phyloP scores from a whole-genome alignment of 116 monocot species.

The Phalaenopsis hybrid region DNA sequence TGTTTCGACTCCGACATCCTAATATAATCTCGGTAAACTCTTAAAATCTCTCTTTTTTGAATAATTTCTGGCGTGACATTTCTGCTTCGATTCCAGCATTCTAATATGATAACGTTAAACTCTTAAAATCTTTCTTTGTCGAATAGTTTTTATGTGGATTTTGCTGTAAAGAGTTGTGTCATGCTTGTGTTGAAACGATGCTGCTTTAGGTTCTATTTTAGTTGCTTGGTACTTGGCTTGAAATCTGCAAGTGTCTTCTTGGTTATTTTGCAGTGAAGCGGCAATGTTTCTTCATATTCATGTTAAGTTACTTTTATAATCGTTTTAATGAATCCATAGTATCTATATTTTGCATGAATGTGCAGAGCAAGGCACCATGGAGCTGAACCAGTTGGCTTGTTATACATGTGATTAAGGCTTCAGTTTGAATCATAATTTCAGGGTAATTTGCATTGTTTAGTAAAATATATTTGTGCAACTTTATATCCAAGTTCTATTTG shows the following conservation, averaged over 20 bases:
- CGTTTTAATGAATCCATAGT: background rate
- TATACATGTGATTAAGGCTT: background rate
- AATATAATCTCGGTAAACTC: constrained; percentile 68
- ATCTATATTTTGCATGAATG: background rate
- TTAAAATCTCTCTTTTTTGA: background rate
- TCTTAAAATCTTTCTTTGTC: background rate
- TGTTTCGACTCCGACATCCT: constrained; percentile 68
- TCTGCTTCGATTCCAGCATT: constrained; percentile 62
- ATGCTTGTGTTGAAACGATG: background rate
- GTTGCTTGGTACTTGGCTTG: background rate
- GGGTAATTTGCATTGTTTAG: no score
- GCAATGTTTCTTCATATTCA: background rate
- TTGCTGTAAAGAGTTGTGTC: background rate
- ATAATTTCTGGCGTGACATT: constrained; percentile 48
- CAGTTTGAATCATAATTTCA: no score
- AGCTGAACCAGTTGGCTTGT: background rate
- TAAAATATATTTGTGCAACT: no score
- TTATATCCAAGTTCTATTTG: no score
- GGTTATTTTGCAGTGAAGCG: background rate
- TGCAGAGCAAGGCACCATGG: background rate
- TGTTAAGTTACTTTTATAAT: background rate
- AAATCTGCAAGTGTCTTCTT: background rate
- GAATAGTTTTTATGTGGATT: background rate
- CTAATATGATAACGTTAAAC: constrained; percentile 73
- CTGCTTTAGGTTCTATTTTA: background rate